Evolutionary conservation across 306 rosid genomes (phyloP).

Genomic region (Glycine soja): DNA sequence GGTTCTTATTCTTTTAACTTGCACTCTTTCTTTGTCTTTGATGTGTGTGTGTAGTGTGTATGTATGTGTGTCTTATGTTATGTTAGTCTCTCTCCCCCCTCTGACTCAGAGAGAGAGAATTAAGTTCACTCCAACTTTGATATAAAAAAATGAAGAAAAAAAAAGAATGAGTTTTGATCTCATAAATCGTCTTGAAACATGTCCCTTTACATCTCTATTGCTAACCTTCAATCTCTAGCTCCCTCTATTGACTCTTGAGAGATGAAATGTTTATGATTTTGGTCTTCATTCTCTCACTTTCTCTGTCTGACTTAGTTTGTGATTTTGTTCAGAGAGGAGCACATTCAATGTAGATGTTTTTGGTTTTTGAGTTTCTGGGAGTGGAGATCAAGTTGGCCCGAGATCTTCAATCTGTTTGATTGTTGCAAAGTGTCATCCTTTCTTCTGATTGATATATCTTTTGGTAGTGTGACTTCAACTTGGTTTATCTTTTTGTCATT

Average conservation of each 20-base stretch:
- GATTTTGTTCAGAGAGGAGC: not conserved
- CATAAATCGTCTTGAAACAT: conserved; percentile 52
- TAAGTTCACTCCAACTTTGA: conserved; percentile 36
- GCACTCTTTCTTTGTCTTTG: conserved; percentile 43
- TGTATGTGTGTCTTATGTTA: not conserved
- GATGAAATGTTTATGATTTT: conserved; percentile 21
- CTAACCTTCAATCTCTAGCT: conserved; percentile 46
- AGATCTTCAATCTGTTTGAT: conserved; percentile 56
- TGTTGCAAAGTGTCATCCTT: conserved; percentile 30
- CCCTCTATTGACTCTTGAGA: conserved; percentile 14
- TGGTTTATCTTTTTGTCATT: conserved; percentile 35
- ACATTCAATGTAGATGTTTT: conserved; percentile 49
- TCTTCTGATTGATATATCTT: conserved; percentile 27
- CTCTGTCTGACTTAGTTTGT: conserved; percentile 3
- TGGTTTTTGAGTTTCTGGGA: conserved; percentile 20
- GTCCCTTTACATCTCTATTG: conserved; percentile 29
- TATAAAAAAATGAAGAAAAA: not conserved
- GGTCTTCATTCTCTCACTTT: conserved; percentile 28
- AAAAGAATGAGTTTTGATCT: conserved; percentile 53
- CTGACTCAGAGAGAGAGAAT: conserved; percentile 37
- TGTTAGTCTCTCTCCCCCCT: not conserved
- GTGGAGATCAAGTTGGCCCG: conserved; percentile 46
- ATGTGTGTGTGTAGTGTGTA: not conserved
- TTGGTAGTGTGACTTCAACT: conserved; percentile 22
- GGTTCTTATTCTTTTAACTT: conserved; percentile 31